Conservation (phyloP, 495 filamentous ascomycete species). For the Glarea lozoyensis region DNA sequence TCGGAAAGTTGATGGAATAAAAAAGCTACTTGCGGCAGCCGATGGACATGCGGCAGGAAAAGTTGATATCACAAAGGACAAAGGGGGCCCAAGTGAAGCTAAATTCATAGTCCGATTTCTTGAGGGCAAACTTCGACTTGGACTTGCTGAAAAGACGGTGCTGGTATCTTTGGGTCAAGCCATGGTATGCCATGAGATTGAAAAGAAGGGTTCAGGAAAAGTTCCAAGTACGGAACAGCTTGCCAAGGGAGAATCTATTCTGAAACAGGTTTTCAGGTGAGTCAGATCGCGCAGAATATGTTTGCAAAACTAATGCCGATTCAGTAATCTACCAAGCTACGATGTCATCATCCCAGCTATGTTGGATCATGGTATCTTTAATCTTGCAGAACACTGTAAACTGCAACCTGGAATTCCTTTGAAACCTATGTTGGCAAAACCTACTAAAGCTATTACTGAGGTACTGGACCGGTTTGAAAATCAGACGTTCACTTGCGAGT, state of each 20-base stretch:
- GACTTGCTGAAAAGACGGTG: conserved; percentile 86
- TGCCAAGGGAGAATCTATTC: conserved; percentile 69
- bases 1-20: conserved; percentile 88
- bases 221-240: conserved; percentile 64
- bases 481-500: conserved; percentile 94
- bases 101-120: conserved; percentile 90
- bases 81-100: conserved; percentile 88
- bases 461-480: conserved; percentile 95
- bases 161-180: conserved; percentile 84
- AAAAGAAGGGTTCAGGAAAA: conserved; percentile 51
- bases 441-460: conserved; percentile 97
- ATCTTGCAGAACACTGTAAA: conserved; percentile 77
- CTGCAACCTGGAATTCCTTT: conserved; percentile 88
- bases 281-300: conserved; percentile 6
- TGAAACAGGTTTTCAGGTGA: conserved; percentile 87
- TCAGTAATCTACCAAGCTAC: conserved; percentile 83
- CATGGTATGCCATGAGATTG: conserved; percentile 71
- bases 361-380: conserved; percentile 75
- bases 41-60: conserved; percentile 64
- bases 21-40: conserved; percentile 83
- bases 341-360: conserved; percentile 90
- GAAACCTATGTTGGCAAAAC: conserved; percentile 98
- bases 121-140: conserved; percentile 87
- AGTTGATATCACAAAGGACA: conserved; percentile 83
- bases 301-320: conserved; percentile 22